Base-by-base conservation (phyloP, 306 rosid genomes). In the Biancaea sappan region DNA sequence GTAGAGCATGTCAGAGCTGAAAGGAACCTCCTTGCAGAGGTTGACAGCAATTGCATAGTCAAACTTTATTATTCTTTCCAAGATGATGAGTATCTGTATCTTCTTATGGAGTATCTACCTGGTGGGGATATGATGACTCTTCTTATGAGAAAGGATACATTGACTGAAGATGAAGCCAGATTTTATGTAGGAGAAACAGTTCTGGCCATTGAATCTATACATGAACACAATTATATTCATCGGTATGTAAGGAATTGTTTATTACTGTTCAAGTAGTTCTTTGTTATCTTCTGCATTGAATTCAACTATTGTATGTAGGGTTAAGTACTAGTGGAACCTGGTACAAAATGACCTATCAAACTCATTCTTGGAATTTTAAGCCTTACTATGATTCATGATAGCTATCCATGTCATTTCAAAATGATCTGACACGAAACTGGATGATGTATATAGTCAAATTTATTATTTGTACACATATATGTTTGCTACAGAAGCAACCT, bases 101-200 rank as follows among this genome's bases (percentile, higher is more conserved):
- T 95, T 73, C 85, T 95, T 63, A 95, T 95, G 99, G 99, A 95
- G 76, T 95, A 95, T 75, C 87, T 95, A 75, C 99, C 99, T 37
- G 98, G 99, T 62, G 99, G 99, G 75, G 99, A 95, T 82, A 83
- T 95, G 99, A 95, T 95, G 99, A 95, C 99, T 63, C 83, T 92
- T 65, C 97, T 95, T 47, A 95, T 95, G 99, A 88, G 99, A 86
- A 95, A 92, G 88, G 98, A 95, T 82, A 90, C 82, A 46, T 86
- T 95, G 89, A 88, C 96, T 16, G 99, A 95, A 82, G 88, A 92
- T 60, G 98, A 92, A 81, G 87, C 98, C 73, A 89, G 97, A 83
- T 95, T 95, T 85, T 95, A 95, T 83, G 91, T 95, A 6, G 99
- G 87, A 46, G 94, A 95, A 85, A 90, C 93, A 15, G 84, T 95